A percentile compares a stretch with the other conserved stretches of the same genome.
These are phyloP conservation scores for Penicillium argentinense DNA, from an alignment of 495 filamentous ascomycete genomes.

Conservation along the genomic window DNA sequence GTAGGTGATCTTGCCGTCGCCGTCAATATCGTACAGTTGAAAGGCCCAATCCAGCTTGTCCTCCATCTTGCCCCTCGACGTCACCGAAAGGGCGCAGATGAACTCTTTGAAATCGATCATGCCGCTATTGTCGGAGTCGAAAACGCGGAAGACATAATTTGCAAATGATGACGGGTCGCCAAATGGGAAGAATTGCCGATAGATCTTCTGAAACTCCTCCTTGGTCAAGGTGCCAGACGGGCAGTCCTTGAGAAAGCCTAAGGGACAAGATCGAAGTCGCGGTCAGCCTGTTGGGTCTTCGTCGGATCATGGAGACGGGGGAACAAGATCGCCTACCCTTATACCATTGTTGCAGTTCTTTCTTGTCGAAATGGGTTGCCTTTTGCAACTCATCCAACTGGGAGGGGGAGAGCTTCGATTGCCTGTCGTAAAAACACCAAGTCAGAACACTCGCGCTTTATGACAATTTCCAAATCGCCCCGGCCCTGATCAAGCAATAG, in stretches of 20 bases:
- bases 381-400: slow-evolving; percentile 93
- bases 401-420: slow-evolving; percentile 92
- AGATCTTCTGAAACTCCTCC: slow-evolving; percentile 98
- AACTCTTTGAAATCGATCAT: slow-evolving; percentile 99
- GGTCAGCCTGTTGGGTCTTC: no score
- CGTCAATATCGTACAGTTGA: slow-evolving; percentile 98
- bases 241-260: slow-evolving; percentile 98
- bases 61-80: slow-evolving; percentile 96
- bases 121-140: slow-evolving; percentile 94
- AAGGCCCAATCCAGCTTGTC: slow-evolving; percentile 99
- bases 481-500: no score
- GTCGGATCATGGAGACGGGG: no score
- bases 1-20: slow-evolving; percentile 97
- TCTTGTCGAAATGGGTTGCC: slow-evolving; percentile 98
- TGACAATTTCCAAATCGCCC: no score
- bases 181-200: slow-evolving; percentile 98
- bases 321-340: slow-evolving; percentile 63
- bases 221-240: slow-evolving; percentile 95
- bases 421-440: no score
- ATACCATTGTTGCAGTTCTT: slow-evolving; percentile 99
- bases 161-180: slow-evolving; percentile 95
- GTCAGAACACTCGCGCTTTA: no score
- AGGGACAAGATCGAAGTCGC: not conserved
- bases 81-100: slow-evolving; percentile 97
- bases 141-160: slow-evolving; percentile 99